Evolutionary conservation across 2,329 filamentous ascomycete genomes (phyloP), one percentile per base, ranked within the genome.

Genomic region (Beauveria sp.): DNA sequence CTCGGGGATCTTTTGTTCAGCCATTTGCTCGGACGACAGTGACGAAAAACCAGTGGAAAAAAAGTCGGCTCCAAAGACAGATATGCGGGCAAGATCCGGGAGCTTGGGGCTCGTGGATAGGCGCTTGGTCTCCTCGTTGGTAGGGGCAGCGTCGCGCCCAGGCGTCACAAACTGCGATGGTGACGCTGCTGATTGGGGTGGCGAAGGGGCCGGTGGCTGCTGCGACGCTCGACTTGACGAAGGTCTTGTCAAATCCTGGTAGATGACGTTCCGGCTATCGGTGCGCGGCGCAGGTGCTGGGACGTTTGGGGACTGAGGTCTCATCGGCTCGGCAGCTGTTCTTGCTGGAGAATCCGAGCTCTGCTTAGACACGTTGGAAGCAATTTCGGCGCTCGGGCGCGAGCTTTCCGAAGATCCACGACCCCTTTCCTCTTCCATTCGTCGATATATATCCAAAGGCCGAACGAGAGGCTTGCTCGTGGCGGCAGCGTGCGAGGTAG

Each of bases 371-470:
- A 61, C 5, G 31, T 80, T 79, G 20, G 59, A 55, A 28, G 50
- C 43, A 20, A 49, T 28, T 65, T 87, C 85, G 63, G 84, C 69
- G 65, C 80, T 86, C 5, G 83, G 82, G 57, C 83, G 77, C 22
- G 79, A 75, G 10, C 82, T 83, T 2, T 88, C 86, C 62, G 83
- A 73, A 1, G 83, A 84, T 61, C 79, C 78, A 43, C 80, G 75
- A 66, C 83, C 80, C 66, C 76, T 81, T 64, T 83, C 79, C 66
- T 90, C 87, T 58, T 84, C 84, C 71, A 88, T 80, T 6, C 88
- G 84, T 69, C 83, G 88, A 71, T 93, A 93, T 48, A 93, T 88
- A 66, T 96, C 90, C 14, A 88, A 83, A 1, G 91, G 89, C 43
- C 89, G 81, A 61, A 91, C 80, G 66, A 93, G 87, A 0, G 83